Evolutionary conservation across 2,329 filamentous ascomycete species (phyloP), one percentile per base, ranked within the genome.

Genomic region (Cladosporium sp.): DNA sequence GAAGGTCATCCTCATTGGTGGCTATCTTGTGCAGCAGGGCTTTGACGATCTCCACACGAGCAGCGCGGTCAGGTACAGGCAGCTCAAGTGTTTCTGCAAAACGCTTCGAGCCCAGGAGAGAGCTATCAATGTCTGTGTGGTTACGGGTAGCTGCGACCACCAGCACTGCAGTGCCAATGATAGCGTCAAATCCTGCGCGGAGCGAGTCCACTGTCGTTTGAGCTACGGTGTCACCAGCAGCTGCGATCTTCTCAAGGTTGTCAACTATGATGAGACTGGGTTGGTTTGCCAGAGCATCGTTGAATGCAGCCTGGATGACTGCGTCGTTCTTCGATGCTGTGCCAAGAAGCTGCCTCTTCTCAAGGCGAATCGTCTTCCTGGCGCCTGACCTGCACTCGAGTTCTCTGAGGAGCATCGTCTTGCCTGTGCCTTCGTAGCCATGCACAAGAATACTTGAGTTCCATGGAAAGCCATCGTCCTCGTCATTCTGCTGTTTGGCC

Each of bases 361-460:
- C 77, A 55, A 92, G 76, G 56, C 77, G 80, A 62, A 88, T 81
- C 1, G 91, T 83, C 39, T 82, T 83, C 20, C 83, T 84, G 89
- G 91, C 96, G 58, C 80, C 81, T 0, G 85, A 83, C 6, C 78
- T 80, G 32, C 71, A 61, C 8, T 85, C 82, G 19, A 97, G 78
- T 32, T 83, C 82, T 15, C 87, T 72, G 1, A 97, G 76, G 0
- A 97, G 77, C 62, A 88, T 80, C 0, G 85, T 88, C 75, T 97
- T 97, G 22, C 93, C 93, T 0, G 90, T 95, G 10, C 93, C 92
- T 61, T 84, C 83, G 17, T 89, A 86, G 13, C 93, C 93, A 69
- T 95, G 87, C 4, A 97, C 78, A 22, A 94, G 79, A 35, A 94
- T 80, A 0, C 84, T 85, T 82, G 37, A 52, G 22, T 65, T 61